Evolutionary conservation across 176 grass and related monocot genomes (phyloP), one percentile per base, ranked within the genome.

Genomic region (Cymbopogon citratus): DNA sequence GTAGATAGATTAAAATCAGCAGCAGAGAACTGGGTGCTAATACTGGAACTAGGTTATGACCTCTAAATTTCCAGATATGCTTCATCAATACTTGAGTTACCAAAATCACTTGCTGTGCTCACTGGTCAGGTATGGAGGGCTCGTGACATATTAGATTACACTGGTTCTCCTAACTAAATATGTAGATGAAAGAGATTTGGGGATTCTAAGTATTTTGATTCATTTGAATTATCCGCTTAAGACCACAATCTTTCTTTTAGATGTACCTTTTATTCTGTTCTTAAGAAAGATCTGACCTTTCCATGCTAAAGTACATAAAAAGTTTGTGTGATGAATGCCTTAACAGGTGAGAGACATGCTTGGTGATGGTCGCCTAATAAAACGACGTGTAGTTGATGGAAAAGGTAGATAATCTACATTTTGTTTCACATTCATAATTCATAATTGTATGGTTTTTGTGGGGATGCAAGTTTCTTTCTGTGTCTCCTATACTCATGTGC

Each of bases 291-390:
- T 15, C 7, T 34, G n/a, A 14, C 62, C 12, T 75, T 73, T 65
- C 46, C 7, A 18, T 74, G 79, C 5, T 26, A 33, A 74, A 61
- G 48, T 74, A 36, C 56, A 18, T 56, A 80, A 81, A 81, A 27
- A 59, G 44, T 66, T 80, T 71, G 44, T 85, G 44, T 71, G 43
- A 72, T 89, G 26, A 35, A 72, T 86, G 26, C 65, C 77, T 71
- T 70, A 69, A 86, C 83, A 98, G 95, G 92, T 98, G 56, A 98
- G 95, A 83, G 95, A 98, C 70, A 98, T 98, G 92, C 92, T 95
- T 82, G 95, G 95, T 46, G 95, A 98, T 90, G 95, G 95, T 12
- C 95, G 95, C 62, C 95, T 98, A 60, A 95, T 98, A 86, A 98
- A 98, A 79, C 88, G 95, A 1, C 95, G 95, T 76, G 67, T 98